phyloP scores from a whole-genome alignment of 176 grass and related monocot genomes.

The Oryza officinalis region DNA sequence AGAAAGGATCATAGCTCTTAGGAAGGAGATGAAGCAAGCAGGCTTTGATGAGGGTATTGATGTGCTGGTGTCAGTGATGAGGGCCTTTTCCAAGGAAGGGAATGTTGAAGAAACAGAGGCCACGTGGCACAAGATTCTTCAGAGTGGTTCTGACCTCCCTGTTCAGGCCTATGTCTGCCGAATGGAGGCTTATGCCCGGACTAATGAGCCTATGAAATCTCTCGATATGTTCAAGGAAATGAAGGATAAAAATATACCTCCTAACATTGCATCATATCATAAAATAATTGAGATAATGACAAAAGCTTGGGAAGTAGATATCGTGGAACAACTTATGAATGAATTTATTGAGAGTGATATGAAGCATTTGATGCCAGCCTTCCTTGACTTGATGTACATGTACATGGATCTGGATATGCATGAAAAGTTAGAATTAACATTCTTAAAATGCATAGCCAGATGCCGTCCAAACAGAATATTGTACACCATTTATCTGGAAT shows the following conservation, averaged over 20 bases:
- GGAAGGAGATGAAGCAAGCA: constrained; percentile 68
- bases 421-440: constrained; percentile 63
- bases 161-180: constrained; percentile 80
- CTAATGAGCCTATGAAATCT: constrained; percentile 75
- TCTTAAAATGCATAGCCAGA: constrained; percentile 64
- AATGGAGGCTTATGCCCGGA: constrained; percentile 77
- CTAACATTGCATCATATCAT: constrained; percentile 80
- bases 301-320: constrained; percentile 58
- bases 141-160: constrained; percentile 62
- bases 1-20: constrained; percentile 68
- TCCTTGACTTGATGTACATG: constrained; percentile 78
- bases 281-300: constrained; percentile 91
- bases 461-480: constrained; percentile 81
- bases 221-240: constrained; percentile 79
- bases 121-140: constrained; percentile 64
- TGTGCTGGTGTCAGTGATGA: constrained; percentile 89
- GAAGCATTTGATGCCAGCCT: constrained; percentile 92
- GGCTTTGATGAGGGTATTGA: constrained; percentile 67
- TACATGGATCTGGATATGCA: constrained; percentile 83
- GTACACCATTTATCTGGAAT: constrained; percentile 86
- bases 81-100: constrained; percentile 86
- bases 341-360: constrained; percentile 72
- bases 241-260: constrained; percentile 65
- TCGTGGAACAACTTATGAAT: constrained; percentile 64
- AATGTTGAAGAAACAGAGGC: constrained; percentile 80